Conservation (phyloP, 73 alveolate genomes). For the Blepharisma japonicum region DNA sequence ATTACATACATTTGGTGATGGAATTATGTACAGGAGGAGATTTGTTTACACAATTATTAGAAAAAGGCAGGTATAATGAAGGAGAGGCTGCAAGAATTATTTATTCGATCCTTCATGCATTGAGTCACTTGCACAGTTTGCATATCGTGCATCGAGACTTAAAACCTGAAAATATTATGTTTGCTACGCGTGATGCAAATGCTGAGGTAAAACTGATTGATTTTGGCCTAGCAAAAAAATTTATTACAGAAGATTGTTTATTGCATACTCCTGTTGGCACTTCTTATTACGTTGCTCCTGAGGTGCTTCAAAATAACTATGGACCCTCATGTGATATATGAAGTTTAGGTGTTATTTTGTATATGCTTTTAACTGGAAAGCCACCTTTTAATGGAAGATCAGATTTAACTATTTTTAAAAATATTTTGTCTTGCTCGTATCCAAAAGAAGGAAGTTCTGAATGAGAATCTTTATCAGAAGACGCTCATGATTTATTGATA, state of each 20-base stretch:
- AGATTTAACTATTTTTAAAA: not conserved
- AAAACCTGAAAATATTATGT: conserved; percentile 79
- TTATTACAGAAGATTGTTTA: conserved; percentile 5
- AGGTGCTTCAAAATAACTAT: conserved; percentile 38
- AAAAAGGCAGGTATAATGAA: conserved; percentile 17
- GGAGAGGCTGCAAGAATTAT: conserved; percentile 37
- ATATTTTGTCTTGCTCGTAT: conserved; percentile 2
- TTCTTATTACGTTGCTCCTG: conserved; percentile 33
- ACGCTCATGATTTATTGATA: conserved; percentile 42
- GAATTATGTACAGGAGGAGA: conserved; percentile 62
- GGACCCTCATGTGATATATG: conserved; percentile 44
- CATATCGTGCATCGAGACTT: conserved; percentile 77
- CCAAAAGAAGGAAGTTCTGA: not conserved
- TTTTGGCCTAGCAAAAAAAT: conserved; percentile 68
- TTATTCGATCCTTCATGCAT: conserved; percentile 60
- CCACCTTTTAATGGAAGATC: conserved; percentile 36
- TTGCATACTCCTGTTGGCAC: conserved; percentile 3
- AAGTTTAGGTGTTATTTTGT: conserved; percentile 43
- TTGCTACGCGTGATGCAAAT: conserved; percentile 46
- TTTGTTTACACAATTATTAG: conserved; percentile 25
- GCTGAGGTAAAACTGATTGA: conserved; percentile 68
- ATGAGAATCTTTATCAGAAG: conserved; percentile 30
- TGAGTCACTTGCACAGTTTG: conserved; percentile 8
- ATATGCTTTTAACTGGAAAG: conserved; percentile 36
- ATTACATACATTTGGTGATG: conserved; percentile 60